A percentile compares a stretch with the other conserved stretches of the same genome.
These are phyloP conservation scores for Trapa bicornis DNA, from an alignment of 345 rosid species.

Conservation along the genomic window DNA sequence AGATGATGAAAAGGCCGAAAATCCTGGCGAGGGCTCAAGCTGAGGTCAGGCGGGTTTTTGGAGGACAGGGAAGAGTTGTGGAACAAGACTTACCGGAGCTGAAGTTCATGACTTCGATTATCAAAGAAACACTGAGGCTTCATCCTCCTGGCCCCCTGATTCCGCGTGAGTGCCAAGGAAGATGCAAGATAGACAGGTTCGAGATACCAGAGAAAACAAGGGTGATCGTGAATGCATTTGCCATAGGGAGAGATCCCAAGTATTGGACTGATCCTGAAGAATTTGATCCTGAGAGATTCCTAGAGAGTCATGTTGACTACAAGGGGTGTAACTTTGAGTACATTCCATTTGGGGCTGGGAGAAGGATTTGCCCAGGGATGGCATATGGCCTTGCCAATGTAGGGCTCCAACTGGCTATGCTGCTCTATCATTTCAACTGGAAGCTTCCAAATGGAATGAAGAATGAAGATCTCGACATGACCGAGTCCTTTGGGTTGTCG, in stretches of 20 bases:
- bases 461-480: conserved; percentile 11
- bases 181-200: neutral
- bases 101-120: neutral
- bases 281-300: conserved; percentile 21
- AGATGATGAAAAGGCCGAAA: conserved; percentile 16
- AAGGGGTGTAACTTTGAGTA: conserved; percentile 14
- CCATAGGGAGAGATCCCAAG: conserved; percentile 17
- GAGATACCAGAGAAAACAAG: neutral
- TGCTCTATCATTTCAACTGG: conserved; percentile 22
- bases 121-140: neutral
- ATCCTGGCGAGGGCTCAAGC: conserved; percentile 16
- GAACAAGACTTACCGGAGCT: conserved; percentile 9
- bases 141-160: neutral
- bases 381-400: conserved; percentile 6
- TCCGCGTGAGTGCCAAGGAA: neutral
- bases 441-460: conserved; percentile 12
- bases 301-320: conserved; percentile 9
- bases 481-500: neutral
- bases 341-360: conserved; percentile 21
- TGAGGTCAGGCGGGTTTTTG: conserved; percentile 17
- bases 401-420: conserved; percentile 14
- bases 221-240: conserved; percentile 11
- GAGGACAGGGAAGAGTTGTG: conserved; percentile 3
- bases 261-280: conserved; percentile 17
- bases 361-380: conserved; percentile 26